Evolutionary conservation across 805 yeast species (phyloP), one percentile per base, ranked within the genome.

Genomic region (Sugiyamaella qingdaonensis): DNA sequence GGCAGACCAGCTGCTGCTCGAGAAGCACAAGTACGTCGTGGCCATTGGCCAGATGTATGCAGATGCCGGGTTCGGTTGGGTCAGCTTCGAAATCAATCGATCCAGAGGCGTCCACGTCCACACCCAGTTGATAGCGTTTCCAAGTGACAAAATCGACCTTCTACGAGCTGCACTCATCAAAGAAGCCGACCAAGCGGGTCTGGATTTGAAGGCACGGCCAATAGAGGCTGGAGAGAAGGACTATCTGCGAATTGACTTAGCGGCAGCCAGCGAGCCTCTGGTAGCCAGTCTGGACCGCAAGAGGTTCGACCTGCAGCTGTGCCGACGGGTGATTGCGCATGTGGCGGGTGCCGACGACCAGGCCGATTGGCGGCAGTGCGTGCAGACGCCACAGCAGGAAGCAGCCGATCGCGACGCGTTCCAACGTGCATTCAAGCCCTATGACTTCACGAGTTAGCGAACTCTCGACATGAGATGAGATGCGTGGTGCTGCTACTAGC

Each of bases 281-380:
- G 51, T 50, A 36, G 53, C 57, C 9, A 48, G 56, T 18, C 43
- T 61, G 34, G n/a, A 16, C 35, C 29, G 54, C 13, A 27, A 27
- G 18, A 59, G 75, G 10, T 69, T 89, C 8, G 97, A 91, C 65
- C 68, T 88, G 11, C 96, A 88, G 60, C 87, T 91, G 61, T 95
- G 96, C 1, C 74, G 97, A 65, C 77, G 89, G 61, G 90, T 86
- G 0, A 61, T 88, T 29, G 91, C 96, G 0, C 74, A 75, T 56
- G 68, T 84, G 2, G 64, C 90, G 48, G 80, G 76, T 43, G 41
- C 45, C 16, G 71, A 79, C 13, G 82, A 81, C 49, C 56, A 71
- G 24, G 73, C 90, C 57, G 82, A 81, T 54, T 90, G 97, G 97
- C 85, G 84, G 53, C 78, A 80, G 49, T 89, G 97, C 62, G 69